Base-by-base conservation (phyloP, 1,284 basidiomycete species). In the Rhodotorula sp. region DNA sequence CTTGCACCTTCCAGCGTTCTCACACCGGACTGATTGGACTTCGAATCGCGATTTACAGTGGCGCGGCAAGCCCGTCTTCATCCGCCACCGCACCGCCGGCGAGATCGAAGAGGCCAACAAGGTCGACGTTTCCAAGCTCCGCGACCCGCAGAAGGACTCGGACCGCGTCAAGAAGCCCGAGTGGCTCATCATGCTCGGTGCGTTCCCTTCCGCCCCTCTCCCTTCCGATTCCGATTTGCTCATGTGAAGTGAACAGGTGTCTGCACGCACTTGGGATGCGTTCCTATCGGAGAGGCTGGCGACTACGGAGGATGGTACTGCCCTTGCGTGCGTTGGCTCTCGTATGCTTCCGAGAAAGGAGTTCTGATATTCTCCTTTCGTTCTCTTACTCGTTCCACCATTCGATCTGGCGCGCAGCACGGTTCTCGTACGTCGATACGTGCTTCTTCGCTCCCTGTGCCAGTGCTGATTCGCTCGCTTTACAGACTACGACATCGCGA, bases 11-110 rank as follows among this genome's bases (percentile, higher is more conserved):
- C 56, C 8, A 32, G 24, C 17, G 22, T 46, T 27, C 13, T 17
- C 17, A 2, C 13, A 9, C 15, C 4, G 4, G 9, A 30, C 10
- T 5, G 36, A 4, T 22, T 30, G 32, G 15, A 44, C 39, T 47
- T 17, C 39, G 17, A 1, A n/a, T 36, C 19, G 13, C 17, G 6
- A 19, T 62, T 6, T 29, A 29, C 67, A 75, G 84, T 99, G 96
- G 96, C 91, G 95, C 81, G 96, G 95, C 81, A 99, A 99, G 87
- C 96, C 96, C 76, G 95, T 99, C 70, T 99, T 99, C 85, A 92
- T 99, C 81, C 89, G 96, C 77, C 95, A 99, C 85, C 89, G 96
- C 79, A 99, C 96, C 34, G 80, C 86, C 68, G 86, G 85, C 66
- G 96, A 99, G 85, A 93, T 99, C 77, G 87, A 93, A 74, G 96